phyloP scores from a whole-genome alignment of 768 basidiomycete species.

The Tylopilus felleus region DNA sequence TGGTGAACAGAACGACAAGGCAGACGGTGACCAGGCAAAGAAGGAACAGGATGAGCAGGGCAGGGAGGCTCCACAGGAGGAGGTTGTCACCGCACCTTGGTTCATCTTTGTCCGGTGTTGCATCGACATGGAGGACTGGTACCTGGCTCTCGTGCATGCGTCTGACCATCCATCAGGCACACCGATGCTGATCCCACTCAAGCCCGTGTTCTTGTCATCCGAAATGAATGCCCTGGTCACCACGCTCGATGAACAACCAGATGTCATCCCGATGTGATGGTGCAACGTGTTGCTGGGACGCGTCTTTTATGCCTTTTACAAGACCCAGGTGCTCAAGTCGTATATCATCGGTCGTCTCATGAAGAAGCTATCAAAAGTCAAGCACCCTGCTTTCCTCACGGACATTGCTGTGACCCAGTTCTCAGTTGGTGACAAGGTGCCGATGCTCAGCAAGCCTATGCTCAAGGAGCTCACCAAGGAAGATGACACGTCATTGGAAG shows the following conservation, averaged over 20 bases:
- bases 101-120: slow-evolving; percentile 89
- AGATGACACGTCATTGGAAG: slow-evolving; percentile 87
- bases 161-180: slow-evolving; percentile 61
- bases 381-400: slow-evolving; percentile 80
- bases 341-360: slow-evolving; percentile 86
- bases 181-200: slow-evolving; percentile 57
- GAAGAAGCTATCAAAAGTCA: slow-evolving; percentile 92
- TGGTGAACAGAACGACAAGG: slow-evolving; percentile 31
- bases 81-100: slow-evolving; percentile 69
- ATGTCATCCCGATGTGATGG: slow-evolving; percentile 97
- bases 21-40: neutral
- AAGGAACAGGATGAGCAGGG: slow-evolving; percentile 38
- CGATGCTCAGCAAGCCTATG: slow-evolving; percentile 95
- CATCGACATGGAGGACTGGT: slow-evolving; percentile 98
- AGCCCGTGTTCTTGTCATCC: slow-evolving; percentile 61
- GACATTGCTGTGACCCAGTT: slow-evolving; percentile 88
- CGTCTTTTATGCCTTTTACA: slow-evolving; percentile 88
- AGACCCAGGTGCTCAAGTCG: slow-evolving; percentile 75
- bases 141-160: slow-evolving; percentile 75
- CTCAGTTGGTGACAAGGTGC: slow-evolving; percentile 78
- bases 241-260: slow-evolving; percentile 88
- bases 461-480: slow-evolving; percentile 94
- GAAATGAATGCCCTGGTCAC: slow-evolving; percentile 85
- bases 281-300: slow-evolving; percentile 92
- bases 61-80: slow-evolving; percentile 42